Conservation (phyloP, 352 stramenopile species). For the Pythium plurisporium region DNA sequence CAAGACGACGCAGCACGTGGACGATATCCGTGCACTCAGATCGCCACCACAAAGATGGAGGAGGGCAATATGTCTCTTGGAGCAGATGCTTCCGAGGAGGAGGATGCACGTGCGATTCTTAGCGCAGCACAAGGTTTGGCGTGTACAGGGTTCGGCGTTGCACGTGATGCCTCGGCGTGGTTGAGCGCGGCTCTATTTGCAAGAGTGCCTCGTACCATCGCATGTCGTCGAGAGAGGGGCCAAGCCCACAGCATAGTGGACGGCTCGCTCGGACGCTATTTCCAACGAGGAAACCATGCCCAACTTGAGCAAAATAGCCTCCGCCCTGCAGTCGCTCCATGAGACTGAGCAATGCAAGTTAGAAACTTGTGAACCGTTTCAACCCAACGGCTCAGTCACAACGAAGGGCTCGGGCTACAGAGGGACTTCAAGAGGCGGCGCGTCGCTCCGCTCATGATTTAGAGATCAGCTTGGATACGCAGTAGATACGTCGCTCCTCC, state of each 20-base stretch:
- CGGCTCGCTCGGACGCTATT: no score
- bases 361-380: not conserved
- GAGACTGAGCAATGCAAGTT: not conserved
- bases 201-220: not conserved
- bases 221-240: not conserved
- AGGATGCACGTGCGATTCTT: not conserved
- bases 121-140: not conserved
- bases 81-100: slow-evolving; percentile 14
- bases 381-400: not conserved
- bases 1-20: not conserved
- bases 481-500: not conserved
- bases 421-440: not conserved
- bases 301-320: slow-evolving; percentile 16
- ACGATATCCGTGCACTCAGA: not conserved
- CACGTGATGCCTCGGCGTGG: not conserved
- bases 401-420: slow-evolving; percentile 4
- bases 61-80: not conserved
- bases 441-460: no score
- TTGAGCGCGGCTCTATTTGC: slow-evolving; percentile 6
- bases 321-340: slow-evolving; percentile 9
- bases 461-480: not conserved
- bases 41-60: not conserved
- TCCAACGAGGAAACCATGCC: not conserved
- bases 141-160: not conserved
- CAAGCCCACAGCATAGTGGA: no score